Percentiles rank a stretch among this genome's conserved stretches.
phyloP scores from a whole-genome alignment of 2,329 filamentous ascomycete genomes.

The Sarocladium strictum region DNA sequence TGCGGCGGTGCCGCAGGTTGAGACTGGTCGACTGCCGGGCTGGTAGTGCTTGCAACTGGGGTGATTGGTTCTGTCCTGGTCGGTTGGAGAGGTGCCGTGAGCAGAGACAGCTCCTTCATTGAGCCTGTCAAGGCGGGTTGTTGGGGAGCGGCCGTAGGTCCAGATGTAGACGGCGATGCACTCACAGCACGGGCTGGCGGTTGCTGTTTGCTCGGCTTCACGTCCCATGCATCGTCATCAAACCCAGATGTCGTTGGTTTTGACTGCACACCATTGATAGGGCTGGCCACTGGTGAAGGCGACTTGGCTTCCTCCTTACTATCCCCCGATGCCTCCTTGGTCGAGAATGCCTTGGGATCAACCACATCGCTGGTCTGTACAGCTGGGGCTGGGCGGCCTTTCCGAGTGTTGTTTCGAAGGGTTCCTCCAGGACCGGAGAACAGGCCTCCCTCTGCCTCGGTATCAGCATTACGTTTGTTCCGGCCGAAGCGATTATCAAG shows the following conservation, averaged over 20 bases:
- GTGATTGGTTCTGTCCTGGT: slow-evolving; percentile 31
- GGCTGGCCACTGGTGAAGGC: slow-evolving; percentile 16
- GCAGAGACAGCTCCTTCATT: slow-evolving; percentile 51
- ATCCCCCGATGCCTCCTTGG: slow-evolving; percentile 34
- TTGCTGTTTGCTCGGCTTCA: slow-evolving; percentile 69
- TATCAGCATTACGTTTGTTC: slow-evolving; percentile 43
- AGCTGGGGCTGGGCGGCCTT: slow-evolving; percentile 81
- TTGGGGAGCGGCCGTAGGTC: slow-evolving; percentile 24
- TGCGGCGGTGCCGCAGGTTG: slow-evolving; percentile 31
- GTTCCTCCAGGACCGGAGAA: slow-evolving; percentile 92
- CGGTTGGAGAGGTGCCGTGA: slow-evolving; percentile 47
- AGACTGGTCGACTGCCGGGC: neutral
- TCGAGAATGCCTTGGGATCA: slow-evolving; percentile 79
- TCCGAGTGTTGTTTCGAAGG: slow-evolving; percentile 89
- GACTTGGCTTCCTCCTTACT: slow-evolving; percentile 18
- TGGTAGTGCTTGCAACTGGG: slow-evolving; percentile 15
- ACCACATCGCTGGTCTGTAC: slow-evolving; percentile 80
- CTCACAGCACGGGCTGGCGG: slow-evolving; percentile 14
- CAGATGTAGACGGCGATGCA: slow-evolving; percentile 28
- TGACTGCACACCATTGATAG: slow-evolving; percentile 23
- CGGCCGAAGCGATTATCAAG: slow-evolving; percentile 77
- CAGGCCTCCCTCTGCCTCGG: slow-evolving; percentile 60
- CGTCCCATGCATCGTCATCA: slow-evolving; percentile 96
- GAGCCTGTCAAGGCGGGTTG: slow-evolving; percentile 59
- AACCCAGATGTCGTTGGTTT: slow-evolving; percentile 49